Base-by-base conservation (phyloP, 441 rosid species). In the Populus hybrid region DNA sequence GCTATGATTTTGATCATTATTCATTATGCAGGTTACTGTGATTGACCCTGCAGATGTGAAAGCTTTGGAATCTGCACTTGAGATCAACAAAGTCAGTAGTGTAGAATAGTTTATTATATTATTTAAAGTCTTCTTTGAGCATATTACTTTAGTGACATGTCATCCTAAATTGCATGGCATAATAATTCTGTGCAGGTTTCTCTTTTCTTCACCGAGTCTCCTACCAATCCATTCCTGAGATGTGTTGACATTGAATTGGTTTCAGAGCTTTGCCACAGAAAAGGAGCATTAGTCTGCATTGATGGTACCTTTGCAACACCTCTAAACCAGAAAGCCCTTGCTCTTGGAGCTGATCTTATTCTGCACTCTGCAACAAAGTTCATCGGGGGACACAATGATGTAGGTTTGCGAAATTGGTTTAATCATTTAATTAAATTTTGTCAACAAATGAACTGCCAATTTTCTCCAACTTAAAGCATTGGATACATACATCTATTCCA, bases 291-390 rank as follows among this genome's bases (percentile, higher is more conserved):
- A 77, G 98, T 96, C 71, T 96, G 99, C 89, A 88, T 96, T 29
- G 99, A 96, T 84, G 99, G 99, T 77, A 96, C 99, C 79, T 96
- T 96, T 84, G 99, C 99, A 40, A 94, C 98, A 75, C 97, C 98
- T 82, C 82, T 96, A 80, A 96, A 96, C 84, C 99, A 96, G 83
- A 96, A 94, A 86, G 96, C 94, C 26, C 93, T 96, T 78, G 88
- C 95, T 40, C 89, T 91, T 79, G 99, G 99, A 71, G 98, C 99
- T 80, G 99, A 96, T 90, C 94, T 96, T 84, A 86, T 92, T 71
- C 81, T 96, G 78, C 99, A 96, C 83, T 96, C 99, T 78, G 91
- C 90, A 74, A 94, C 99, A 66, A 96, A 96, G 81, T 96, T 86
- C 84, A 92, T 96, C 69, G 99, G 91, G 53, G 99, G 99, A n/a